phyloP scores from a whole-genome alignment of 129 eudicot species.

The Arctium minus region DNA sequence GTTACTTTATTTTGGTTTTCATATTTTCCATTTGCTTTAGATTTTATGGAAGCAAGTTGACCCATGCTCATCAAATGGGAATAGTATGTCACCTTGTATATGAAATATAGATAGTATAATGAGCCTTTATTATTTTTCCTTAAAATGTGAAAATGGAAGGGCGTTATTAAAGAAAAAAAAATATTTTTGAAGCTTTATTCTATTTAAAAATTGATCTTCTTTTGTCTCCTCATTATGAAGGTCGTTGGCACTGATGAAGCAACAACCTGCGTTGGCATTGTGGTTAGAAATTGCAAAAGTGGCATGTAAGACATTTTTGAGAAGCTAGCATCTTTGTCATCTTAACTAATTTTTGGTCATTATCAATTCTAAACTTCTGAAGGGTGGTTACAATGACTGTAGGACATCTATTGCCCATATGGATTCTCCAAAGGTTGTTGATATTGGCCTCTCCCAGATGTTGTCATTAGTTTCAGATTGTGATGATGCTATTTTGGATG shows the following conservation, averaged over 20 bases:
- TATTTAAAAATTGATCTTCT: neutral
- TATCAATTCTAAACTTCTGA: constrained; percentile 9
- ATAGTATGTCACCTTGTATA: neutral
- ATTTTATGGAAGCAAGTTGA: neutral
- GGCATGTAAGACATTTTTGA: constrained; percentile 70
- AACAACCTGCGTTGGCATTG: constrained; percentile 91
- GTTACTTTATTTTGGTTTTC: neutral
- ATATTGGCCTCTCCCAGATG: constrained; percentile 84
- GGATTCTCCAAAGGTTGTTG: constrained; percentile 75
- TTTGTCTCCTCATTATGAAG: constrained; percentile 37
- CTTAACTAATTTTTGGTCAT: neutral
- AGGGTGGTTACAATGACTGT: constrained; percentile 15
- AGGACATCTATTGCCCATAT: constrained; percentile 82
- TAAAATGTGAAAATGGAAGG: neutral
- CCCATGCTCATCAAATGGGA: neutral
- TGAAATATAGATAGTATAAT: neutral
- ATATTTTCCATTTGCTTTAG: neutral
- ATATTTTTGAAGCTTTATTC: neutral
- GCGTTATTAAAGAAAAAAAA: neutral
- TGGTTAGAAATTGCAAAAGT: constrained; percentile 59
- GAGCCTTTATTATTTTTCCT: neutral
- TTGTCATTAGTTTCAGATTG: constrained; percentile 45
- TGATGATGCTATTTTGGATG: constrained; percentile 56
- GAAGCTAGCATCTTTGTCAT: neutral
- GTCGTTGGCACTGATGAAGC: constrained; percentile 94